Percentiles rank a stretch among this genome's conserved stretches.
Conservation (phyloP, 1,284 basidiomycete genomes). For the Boletellus deceptivus region DNA sequence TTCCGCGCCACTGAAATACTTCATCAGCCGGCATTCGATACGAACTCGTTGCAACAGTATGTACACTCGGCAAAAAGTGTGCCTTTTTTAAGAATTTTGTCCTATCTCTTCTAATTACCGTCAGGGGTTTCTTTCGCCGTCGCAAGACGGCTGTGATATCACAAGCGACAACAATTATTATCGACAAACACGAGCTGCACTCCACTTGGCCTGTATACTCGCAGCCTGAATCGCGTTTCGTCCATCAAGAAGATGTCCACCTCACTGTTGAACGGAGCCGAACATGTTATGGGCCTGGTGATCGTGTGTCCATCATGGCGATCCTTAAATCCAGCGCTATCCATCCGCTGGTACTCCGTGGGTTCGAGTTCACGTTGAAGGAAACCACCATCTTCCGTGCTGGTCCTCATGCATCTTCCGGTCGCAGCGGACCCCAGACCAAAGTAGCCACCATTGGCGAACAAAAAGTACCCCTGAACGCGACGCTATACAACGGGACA, state of each 20-base stretch:
- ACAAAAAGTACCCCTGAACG: conserved; percentile 68
- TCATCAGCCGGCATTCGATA: conserved; percentile 72
- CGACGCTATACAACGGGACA: conserved; percentile 65
- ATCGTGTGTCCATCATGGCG: conserved; percentile 71
- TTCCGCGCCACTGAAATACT: not conserved
- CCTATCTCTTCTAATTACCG: not conserved
- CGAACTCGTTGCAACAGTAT: conserved; percentile 81
- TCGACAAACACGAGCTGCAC: conserved; percentile 88
- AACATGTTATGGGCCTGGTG: conserved; percentile 81
- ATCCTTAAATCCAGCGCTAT: conserved; percentile 68
- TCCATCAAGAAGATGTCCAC: conserved; percentile 62
- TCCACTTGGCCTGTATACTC: conserved; percentile 88
- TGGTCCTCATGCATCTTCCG: conserved; percentile 48
- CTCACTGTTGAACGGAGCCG: conserved; percentile 72
- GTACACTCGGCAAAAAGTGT: conserved; percentile 79
- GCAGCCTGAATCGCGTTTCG: conserved; percentile 71
- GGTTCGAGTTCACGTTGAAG: conserved; percentile 75
- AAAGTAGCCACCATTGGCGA: conserved; percentile 55
- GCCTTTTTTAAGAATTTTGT: conserved; percentile 17
- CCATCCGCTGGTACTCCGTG: conserved; percentile 64
- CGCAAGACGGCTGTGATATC: conserved; percentile 59
- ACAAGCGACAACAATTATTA: conserved; percentile 64
- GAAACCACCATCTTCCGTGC: conserved; percentile 71
- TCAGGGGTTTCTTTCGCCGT: conserved; percentile 71
- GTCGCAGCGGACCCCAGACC: conserved; percentile 57